Conservation (phyloP, 331 rosid genomes). For the Pyrus hybrid region DNA sequence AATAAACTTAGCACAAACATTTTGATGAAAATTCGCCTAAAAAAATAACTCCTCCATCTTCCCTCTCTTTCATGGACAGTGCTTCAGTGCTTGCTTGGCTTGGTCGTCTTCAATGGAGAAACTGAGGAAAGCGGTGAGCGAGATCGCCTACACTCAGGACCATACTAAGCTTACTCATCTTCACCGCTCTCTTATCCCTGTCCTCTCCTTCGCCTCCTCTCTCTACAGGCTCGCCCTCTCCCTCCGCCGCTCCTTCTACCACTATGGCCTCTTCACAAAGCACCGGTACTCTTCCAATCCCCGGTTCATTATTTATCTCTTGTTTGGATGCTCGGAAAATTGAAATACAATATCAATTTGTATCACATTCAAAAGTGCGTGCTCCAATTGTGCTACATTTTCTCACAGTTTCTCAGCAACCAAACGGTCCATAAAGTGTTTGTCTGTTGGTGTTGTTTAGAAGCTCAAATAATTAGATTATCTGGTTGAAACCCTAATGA, state of each 20-base stretch:
- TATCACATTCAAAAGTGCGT: too few species aligned
- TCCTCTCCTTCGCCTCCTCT: slow-evolving; percentile 55
- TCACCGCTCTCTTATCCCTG: slow-evolving; percentile 44
- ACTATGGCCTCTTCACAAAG: slow-evolving; percentile 23
- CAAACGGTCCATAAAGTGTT: not conserved
- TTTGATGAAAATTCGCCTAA: too few species aligned
- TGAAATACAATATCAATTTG: too few species aligned
- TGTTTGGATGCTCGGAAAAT: slow-evolving; percentile 2
- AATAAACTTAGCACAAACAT: too few species aligned
- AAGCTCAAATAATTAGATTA: not conserved
- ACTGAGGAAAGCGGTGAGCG: slow-evolving; percentile 43
- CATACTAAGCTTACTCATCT: slow-evolving; percentile 36
- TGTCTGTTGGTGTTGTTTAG: not conserved
- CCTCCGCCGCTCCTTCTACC: slow-evolving; percentile 56
- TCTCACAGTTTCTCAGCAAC: not conserved
- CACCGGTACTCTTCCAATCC: slow-evolving; percentile 36
- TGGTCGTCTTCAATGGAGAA: slow-evolving; percentile 46
- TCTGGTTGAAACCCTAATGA: not conserved
- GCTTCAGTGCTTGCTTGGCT: not conserved
- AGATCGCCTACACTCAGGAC: slow-evolving; percentile 54
- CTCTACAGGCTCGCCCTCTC: slow-evolving; percentile 55
- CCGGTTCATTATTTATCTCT: not conserved
- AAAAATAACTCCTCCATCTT: not conserved
- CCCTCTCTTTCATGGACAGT: not conserved
- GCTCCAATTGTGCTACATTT: not conserved